Evolutionary conservation across 2,329 filamentous ascomycete species (phyloP), one percentile per base, ranked within the genome.

Genomic region (Coleophoma cylindrospora): DNA sequence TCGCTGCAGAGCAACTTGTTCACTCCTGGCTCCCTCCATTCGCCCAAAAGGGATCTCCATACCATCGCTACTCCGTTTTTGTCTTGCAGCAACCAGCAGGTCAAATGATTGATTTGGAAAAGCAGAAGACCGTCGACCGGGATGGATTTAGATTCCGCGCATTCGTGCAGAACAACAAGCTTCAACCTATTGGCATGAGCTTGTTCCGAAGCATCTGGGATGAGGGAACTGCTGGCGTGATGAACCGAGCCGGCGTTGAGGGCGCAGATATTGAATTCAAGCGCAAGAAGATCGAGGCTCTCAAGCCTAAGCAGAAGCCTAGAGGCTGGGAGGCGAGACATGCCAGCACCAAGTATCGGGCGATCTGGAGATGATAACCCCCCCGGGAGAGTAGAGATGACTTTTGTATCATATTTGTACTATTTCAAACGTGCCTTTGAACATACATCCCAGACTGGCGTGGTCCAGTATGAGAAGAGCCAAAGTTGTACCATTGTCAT

Each of bases 181-280:
- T 94, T 54, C 77, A 74, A 51, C 81, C 91, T 8, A 83, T 96
- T 51, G 91, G 91, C 40, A 87, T 90, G 61, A 89, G 84, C 65
- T 73, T 99, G 61, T 99, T 97, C 83, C 84, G 94, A 58, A 86
- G 83, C 53, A 74, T 87, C 57, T 97, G 91, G 89, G 94, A 99
- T 68, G 88, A 94, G 52, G 82, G 80, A 61, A 99, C 89, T 48
- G 83, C 81, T n/a, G 83, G 75, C 46, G 89, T 99, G 55, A 96
- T 99, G 92, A 75, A 83, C 64, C 80, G 88, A 61, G 80, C 87
- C 59, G 83, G 81, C 53, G 76, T 95, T 54, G 78, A 82, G 27
- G 90, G 90, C 44, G 83, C 84, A 51, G 86, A 95, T 63, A 67
- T 96, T 56, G 89, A 96, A 73, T 89, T 95, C 69, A 89, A 88